Base-by-base conservation (phyloP, 2,329 filamentous ascomycete genomes). In the Sclerotinia nivalis region DNA sequence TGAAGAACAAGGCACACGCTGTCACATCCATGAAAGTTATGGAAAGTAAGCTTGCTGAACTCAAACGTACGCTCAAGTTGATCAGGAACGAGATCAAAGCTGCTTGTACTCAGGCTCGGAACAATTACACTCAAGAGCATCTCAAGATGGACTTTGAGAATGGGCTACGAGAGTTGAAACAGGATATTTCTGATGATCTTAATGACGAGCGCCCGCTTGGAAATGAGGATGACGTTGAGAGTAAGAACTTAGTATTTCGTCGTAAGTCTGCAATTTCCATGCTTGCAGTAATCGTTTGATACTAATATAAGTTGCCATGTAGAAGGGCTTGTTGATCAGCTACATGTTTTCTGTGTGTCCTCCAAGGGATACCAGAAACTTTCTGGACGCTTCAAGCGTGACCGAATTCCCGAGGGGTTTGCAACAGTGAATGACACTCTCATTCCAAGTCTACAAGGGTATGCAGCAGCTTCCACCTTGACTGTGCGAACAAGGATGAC, bases 91-190 rank as follows among this genome's bases (percentile, higher is more conserved):
- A 62, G 0, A 64, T 68, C 1, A 54, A 68, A 45, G n/a, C 15
- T 37, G 15, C 5, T 0, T 68, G 66, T 13, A 68, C 58, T 1
- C 47, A 54, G 1, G 47, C 45, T 15, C 20, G 58, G 0, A 68
- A 37, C 1, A 5, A 12, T 0, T 68, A 68, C 13, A 55, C 49
- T 0, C 47, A 43, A 18, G 34, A 47, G 15, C 47, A 68, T n/a
- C 31, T 68, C 7, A 50, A 4, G 8, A 47, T 62, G 10, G 56
- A 68, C 5, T 68, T 62, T n/a, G 45, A 62, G 1, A 68, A 68
- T 31, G 47, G 56, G 18, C 55, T 68, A 0, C 10, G 47, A 25
- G 56, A 68, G 3, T 34, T 68, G 8, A 28, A 68, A 18, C 10
- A 62, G 20, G 56, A 68, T 34, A 25, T 54, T 3, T 49, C 12